phyloP scores from a whole-genome alignment of 2,329 filamentous ascomycete species.

The Hypoxylon sp. region DNA sequence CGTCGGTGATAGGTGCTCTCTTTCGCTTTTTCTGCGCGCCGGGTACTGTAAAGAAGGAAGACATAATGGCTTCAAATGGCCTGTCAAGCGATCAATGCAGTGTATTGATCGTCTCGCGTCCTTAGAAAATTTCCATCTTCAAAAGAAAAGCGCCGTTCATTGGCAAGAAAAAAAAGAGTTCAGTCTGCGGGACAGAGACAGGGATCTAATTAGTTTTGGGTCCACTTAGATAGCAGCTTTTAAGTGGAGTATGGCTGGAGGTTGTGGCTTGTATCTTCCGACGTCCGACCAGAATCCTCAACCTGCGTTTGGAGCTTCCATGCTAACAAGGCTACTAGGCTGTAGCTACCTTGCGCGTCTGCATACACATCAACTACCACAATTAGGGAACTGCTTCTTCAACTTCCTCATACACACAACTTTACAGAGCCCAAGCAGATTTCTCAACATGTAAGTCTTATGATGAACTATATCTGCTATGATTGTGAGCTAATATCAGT shows the following conservation, averaged over 20 bases:
- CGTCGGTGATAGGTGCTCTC: constrained; percentile 64
- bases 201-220: constrained; percentile 28
- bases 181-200: constrained; percentile 35
- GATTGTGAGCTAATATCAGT: constrained; percentile 22
- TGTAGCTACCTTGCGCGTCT: constrained; percentile 55
- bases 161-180: constrained; percentile 38
- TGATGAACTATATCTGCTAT: background rate
- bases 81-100: constrained; percentile 15
- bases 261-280: constrained; percentile 38
- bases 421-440: constrained; percentile 7
- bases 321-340: constrained; percentile 47
- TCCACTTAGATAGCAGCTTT: too few relatives aligned
- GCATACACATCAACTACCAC: constrained; percentile 25
- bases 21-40: constrained; percentile 92
- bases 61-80: constrained; percentile 65
- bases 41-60: constrained; percentile 93
- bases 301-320: constrained; percentile 27
- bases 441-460: constrained; percentile 27
- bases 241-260: constrained; percentile 22
- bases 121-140: constrained; percentile 30
- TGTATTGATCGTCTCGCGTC: constrained; percentile 30
- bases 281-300: constrained; percentile 27
- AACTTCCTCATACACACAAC: constrained; percentile 15
- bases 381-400: constrained; percentile 23
- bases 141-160: constrained; percentile 36